phyloP scores from a whole-genome alignment of 768 basidiomycete genomes.

The Xanthoconium purpureum region DNA sequence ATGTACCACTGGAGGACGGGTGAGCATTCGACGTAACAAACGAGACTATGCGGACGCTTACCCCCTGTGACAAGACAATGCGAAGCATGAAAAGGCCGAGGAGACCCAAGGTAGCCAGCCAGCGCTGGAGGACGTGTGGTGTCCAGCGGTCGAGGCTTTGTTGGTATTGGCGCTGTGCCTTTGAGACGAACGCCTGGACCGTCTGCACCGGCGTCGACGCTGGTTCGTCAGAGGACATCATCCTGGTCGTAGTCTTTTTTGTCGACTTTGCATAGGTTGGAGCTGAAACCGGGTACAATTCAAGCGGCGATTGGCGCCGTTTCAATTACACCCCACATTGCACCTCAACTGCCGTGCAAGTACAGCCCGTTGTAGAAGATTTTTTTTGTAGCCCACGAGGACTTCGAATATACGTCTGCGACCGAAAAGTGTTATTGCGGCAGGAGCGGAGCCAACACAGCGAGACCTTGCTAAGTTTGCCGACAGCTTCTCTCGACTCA shows the following conservation, averaged over 20 bases:
- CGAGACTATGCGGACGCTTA: slow-evolving; percentile 38
- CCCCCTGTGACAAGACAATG: slow-evolving; percentile 86
- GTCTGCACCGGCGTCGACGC: slow-evolving; percentile 28
- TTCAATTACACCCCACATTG: neutral
- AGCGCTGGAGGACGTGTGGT: slow-evolving; percentile 85
- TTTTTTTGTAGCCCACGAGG: too few relatives aligned
- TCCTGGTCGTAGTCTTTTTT: slow-evolving; percentile 13
- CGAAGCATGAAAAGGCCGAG: slow-evolving; percentile 77
- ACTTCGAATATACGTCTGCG: too few relatives aligned
- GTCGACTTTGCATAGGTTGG: neutral
- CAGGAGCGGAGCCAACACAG: too few relatives aligned
- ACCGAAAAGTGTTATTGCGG: too few relatives aligned
- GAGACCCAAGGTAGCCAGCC: slow-evolving; percentile 73
- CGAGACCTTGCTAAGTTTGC: too few relatives aligned
- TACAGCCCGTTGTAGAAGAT: too few relatives aligned
- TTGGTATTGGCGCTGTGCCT: slow-evolving; percentile 77
- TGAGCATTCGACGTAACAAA: slow-evolving; percentile 2
- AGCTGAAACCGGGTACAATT: neutral
- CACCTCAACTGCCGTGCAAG: too few relatives aligned
- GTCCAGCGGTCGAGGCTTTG: slow-evolving; percentile 89
- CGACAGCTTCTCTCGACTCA: too few relatives aligned
- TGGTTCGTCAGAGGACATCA: slow-evolving; percentile 36
- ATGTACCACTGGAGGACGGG: slow-evolving; percentile 75
- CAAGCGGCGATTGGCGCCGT: slow-evolving; percentile 10
- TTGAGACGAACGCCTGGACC: slow-evolving; percentile 30